phyloP scores from a whole-genome alignment of 148 eudicot species.

The Polygonum aviculare region DNA sequence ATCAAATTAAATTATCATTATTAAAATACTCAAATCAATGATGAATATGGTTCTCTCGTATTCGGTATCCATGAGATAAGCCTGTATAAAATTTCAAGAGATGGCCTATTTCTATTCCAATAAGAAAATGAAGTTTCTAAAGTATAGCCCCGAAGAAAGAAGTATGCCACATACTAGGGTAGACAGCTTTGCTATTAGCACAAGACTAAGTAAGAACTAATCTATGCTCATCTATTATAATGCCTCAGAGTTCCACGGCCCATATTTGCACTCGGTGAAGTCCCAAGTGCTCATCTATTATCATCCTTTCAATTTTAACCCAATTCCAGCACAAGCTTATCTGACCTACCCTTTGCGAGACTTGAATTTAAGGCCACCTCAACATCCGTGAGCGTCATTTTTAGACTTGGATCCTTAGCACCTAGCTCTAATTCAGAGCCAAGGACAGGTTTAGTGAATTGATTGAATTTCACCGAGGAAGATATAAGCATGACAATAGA shows the following conservation, averaged over 20 bases:
- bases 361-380: not conserved
- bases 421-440: not conserved
- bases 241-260: not conserved
- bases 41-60: not conserved
- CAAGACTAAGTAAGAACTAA: not conserved
- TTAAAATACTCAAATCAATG: not conserved
- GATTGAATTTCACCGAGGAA: not conserved
- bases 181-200: not conserved
- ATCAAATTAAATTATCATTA: not conserved
- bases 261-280: not conserved
- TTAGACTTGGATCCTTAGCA: not conserved
- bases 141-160: not conserved
- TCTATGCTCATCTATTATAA: not conserved
- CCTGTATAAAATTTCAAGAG: not conserved
- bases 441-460: not conserved
- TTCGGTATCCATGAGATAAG: not conserved
- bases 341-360: not conserved
- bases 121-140: not conserved
- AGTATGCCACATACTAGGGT: not conserved
- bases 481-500: not conserved
- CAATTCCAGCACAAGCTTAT: not conserved
- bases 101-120: not conserved
- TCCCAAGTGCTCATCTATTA: not conserved
- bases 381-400: not conserved
- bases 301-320: not conserved